These are phyloP conservation scores for Colletotrichum cordylinicola DNA, from an alignment of 2,329 filamentous ascomycete species.

Conservation along the genomic window DNA sequence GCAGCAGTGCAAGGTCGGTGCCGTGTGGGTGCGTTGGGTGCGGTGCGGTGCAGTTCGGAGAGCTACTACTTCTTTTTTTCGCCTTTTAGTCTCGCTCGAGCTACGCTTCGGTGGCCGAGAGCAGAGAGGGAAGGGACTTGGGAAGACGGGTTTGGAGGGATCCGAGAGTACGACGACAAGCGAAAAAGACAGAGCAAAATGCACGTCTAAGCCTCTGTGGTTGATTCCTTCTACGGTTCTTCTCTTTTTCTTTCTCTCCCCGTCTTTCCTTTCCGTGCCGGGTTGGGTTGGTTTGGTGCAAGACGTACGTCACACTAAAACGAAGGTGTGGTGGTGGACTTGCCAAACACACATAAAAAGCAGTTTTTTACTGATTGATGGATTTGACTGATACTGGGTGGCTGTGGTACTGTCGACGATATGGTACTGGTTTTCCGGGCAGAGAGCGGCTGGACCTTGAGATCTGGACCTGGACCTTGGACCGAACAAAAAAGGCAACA, in stretches of 20 bases:
- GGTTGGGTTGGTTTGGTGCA: background rate
- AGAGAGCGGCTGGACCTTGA: constrained; percentile 14
- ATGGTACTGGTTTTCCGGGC: background rate
- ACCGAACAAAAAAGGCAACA: constrained; percentile 5
- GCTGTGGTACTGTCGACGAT: background rate
- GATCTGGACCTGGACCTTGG: constrained; percentile 5
- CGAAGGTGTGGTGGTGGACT: constrained; percentile 11
- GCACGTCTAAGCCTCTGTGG: background rate
- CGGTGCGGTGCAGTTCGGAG: constrained; percentile 14
- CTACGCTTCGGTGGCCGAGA: constrained; percentile 20
- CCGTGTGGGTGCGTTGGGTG: background rate
- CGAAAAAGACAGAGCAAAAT: background rate
- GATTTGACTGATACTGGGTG: background rate
- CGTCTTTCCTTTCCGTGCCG: background rate
- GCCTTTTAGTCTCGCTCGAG: constrained; percentile 17
- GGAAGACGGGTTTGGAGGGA: background rate
- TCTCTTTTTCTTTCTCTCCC: background rate
- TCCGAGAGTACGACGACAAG: constrained; percentile 10
- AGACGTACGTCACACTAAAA: constrained; percentile 1
- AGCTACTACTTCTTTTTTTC: constrained; percentile 6
- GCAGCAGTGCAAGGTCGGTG: constrained; percentile 16
- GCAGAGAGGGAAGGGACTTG: background rate
- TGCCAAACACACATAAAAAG: background rate
- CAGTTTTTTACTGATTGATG: background rate
- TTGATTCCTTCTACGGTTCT: background rate